Evolutionary conservation across 495 filamentous ascomycete species (phyloP).

Genomic region (Penicillium robsamsonii): DNA sequence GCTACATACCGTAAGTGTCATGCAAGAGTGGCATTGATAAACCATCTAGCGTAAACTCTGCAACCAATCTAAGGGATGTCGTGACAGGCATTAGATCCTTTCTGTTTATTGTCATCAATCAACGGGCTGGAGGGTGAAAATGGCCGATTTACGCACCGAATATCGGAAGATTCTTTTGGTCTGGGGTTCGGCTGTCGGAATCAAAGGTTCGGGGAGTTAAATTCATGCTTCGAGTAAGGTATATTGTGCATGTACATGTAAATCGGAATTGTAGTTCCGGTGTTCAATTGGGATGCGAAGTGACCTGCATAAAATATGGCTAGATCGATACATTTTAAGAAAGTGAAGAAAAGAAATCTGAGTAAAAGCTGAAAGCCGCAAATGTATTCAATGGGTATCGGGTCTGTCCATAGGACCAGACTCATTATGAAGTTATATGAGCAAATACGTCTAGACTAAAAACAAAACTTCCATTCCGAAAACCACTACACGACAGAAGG

Average conservation of each 20-base stretch:
- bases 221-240: not conserved
- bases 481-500: slow-evolving; percentile 39
- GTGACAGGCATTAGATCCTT: not conserved
- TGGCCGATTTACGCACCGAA: slow-evolving; percentile 24
- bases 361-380: slow-evolving; percentile 11
- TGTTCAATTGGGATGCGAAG: not conserved
- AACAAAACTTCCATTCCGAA: slow-evolving; percentile 11
- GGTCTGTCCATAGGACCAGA: slow-evolving; percentile 16
- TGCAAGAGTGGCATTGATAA: not conserved
- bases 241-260: not conserved
- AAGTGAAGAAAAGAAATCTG: slow-evolving; percentile 2
- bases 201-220: not conserved
- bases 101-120: not conserved
- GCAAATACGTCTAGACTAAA: slow-evolving; percentile 13
- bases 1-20: not conserved
- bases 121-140: slow-evolving; percentile 6
- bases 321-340: not conserved
- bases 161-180: slow-evolving; percentile 19
- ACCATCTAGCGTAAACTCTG: not conserved
- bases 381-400: slow-evolving; percentile 30
- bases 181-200: slow-evolving; percentile 2
- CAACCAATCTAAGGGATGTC: not conserved
- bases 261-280: slow-evolving; percentile 1
- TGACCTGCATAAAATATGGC: not conserved
- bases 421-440: slow-evolving; percentile 15